These are phyloP conservation scores for Microbotryum violaceum DNA, from an alignment of 1,284 basidiomycete species.

Conservation along the genomic window DNA sequence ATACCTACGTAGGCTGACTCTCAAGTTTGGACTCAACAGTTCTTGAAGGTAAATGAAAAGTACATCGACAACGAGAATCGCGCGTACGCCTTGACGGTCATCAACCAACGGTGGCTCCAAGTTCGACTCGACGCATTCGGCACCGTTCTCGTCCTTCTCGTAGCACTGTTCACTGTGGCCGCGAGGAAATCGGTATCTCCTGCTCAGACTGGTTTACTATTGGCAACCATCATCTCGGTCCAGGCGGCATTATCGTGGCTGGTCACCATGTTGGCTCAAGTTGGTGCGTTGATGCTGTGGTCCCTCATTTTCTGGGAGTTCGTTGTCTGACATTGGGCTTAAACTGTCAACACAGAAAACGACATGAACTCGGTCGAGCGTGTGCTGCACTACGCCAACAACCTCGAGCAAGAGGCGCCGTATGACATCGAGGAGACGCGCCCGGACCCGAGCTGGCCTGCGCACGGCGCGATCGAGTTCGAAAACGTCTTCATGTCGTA, in stretches of 20 bases:
- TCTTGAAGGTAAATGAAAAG: slow-evolving; percentile 64
- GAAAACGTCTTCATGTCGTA: slow-evolving; percentile 68
- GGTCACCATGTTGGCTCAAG: slow-evolving; percentile 53
- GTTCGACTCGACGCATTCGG: slow-evolving; percentile 74
- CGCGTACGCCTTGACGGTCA: slow-evolving; percentile 76
- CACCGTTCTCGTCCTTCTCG: slow-evolving; percentile 61
- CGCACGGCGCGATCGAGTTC: slow-evolving; percentile 43
- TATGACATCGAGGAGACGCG: slow-evolving; percentile 23
- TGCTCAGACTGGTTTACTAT: slow-evolving; percentile 64
- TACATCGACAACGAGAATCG: slow-evolving; percentile 82
- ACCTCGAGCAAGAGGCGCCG: slow-evolving; percentile 43
- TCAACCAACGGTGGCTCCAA: slow-evolving; percentile 66
- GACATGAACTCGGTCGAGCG: slow-evolving; percentile 88
- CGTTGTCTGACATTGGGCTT: slow-evolving; percentile 50
- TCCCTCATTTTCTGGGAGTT: no score
- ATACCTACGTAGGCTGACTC: slow-evolving; percentile 13
- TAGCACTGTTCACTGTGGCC: slow-evolving; percentile 68
- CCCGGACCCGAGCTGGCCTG: slow-evolving; percentile 35
- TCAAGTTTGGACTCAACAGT: slow-evolving; percentile 44
- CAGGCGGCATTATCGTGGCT: slow-evolving; percentile 66
- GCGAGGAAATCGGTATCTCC: slow-evolving; percentile 54
- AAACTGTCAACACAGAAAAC: slow-evolving; percentile 51
- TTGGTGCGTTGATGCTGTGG: not conserved
- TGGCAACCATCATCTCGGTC: slow-evolving; percentile 51
- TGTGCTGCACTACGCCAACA: slow-evolving; percentile 42